A percentile compares a stretch with the other conserved stretches of the same genome.
phyloP scores from a whole-genome alignment of 768 basidiomycete species.

The Thelephora ganbajun region DNA sequence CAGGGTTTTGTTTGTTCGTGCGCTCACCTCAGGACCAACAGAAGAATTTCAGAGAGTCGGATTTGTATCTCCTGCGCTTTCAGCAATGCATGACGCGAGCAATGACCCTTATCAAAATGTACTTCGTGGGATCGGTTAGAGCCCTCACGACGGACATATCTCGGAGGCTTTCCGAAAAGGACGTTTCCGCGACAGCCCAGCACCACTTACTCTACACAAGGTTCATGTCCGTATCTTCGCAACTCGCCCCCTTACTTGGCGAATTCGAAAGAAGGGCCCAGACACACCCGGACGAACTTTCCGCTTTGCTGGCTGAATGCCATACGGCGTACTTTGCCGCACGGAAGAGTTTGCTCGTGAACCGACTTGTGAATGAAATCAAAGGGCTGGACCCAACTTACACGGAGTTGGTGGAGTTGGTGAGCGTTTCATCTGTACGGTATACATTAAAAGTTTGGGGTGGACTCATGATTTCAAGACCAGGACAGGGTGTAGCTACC shows the following conservation, averaged over 20 bases:
- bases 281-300: conserved; percentile 74
- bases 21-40: conserved; percentile 17
- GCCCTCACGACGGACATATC: conserved; percentile 68
- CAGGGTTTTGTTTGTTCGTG: neutral
- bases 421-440: conserved; percentile 18
- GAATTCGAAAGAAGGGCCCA: conserved; percentile 75
- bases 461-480: conserved; percentile 37
- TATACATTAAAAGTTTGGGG: neutral
- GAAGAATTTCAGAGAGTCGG: conserved; percentile 87
- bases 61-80: conserved; percentile 89
- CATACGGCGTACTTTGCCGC: conserved; percentile 71
- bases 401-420: conserved; percentile 82
- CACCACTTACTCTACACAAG: conserved; percentile 83
- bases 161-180: conserved; percentile 66
- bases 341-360: conserved; percentile 58
- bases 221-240: conserved; percentile 57
- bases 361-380: conserved; percentile 70
- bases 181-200: conserved; percentile 68
- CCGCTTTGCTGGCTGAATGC: conserved; percentile 72
- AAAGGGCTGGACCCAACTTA: conserved; percentile 62
- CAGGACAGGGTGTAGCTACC: conserved; percentile 78
- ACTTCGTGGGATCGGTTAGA: conserved; percentile 76
- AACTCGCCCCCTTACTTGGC: conserved; percentile 62
- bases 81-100: conserved; percentile 97
- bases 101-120: conserved; percentile 98